Conservation (phyloP, 2,329 filamentous ascomycete species). For the Calonectria hongkongensis region DNA sequence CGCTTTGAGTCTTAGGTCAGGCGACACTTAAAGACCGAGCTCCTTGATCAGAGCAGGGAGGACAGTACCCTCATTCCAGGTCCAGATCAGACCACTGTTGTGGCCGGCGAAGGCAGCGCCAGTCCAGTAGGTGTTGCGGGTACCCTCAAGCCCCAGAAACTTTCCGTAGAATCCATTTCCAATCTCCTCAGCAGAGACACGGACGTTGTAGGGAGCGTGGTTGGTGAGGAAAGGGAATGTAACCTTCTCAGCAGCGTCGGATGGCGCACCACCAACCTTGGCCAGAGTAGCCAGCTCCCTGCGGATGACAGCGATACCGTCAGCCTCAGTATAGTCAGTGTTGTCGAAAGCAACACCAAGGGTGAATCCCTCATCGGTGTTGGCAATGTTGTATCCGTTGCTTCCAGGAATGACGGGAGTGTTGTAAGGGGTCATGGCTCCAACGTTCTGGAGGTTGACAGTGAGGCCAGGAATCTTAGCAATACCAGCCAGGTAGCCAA, state of each 20-base stretch:
- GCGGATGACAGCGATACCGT: slow-evolving; percentile 3
- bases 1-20: not conserved
- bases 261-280: slow-evolving; percentile 17
- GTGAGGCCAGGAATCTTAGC: slow-evolving; percentile 46
- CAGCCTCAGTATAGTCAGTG: not conserved
- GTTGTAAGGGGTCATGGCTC: slow-evolving; percentile 35
- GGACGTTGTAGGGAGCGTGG: slow-evolving; percentile 42
- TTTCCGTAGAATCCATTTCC: slow-evolving; percentile 58
- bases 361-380: not conserved
- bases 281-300: slow-evolving; percentile 19
- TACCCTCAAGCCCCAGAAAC: slow-evolving; percentile 59
- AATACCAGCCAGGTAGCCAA: slow-evolving; percentile 49
- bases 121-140: slow-evolving; percentile 61
- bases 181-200: slow-evolving; percentile 55
- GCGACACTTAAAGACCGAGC: not conserved
- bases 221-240: slow-evolving; percentile 46
- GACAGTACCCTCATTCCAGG: slow-evolving; percentile 46
- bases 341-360: slow-evolving; percentile 19
- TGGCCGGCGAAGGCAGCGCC: slow-evolving; percentile 52
- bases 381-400: slow-evolving; percentile 19
- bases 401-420: slow-evolving; percentile 17
- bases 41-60: slow-evolving; percentile 35
- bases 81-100: slow-evolving; percentile 48
- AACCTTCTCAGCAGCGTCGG: slow-evolving; percentile 36
- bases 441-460: slow-evolving; percentile 38